phyloP scores from a whole-genome alignment of 176 grass and related monocot genomes.

The Poa pratensis region DNA sequence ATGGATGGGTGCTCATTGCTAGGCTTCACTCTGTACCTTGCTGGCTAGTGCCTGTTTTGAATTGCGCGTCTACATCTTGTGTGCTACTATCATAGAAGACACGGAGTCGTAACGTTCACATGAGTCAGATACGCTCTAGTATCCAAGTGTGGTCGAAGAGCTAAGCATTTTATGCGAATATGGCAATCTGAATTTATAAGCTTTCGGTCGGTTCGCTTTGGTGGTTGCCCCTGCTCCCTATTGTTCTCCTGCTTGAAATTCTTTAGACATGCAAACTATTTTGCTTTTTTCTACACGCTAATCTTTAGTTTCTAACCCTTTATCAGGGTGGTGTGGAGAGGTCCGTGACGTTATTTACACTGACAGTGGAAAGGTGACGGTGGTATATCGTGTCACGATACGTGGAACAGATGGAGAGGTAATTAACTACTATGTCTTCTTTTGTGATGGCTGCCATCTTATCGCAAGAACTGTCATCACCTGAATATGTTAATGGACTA shows the following conservation, averaged over 20 bases:
- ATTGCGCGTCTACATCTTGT: too few species aligned
- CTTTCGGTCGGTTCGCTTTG: too few species aligned
- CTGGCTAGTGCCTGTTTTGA: too few species aligned
- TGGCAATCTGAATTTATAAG: neutral
- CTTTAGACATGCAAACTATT: neutral
- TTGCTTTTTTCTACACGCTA: neutral
- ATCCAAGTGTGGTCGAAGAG: too few species aligned
- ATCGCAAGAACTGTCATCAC: too few species aligned
- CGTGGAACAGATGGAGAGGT: conserved; percentile 82
- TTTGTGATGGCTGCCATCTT: neutral
- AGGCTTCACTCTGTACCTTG: too few species aligned
- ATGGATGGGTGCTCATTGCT: too few species aligned
- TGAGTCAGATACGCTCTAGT: too few species aligned
- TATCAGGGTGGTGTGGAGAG: conserved; percentile 87
- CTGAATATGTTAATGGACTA: too few species aligned
- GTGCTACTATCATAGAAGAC: too few species aligned
- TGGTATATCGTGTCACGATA: conserved; percentile 82
- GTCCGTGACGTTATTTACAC: conserved; percentile 77
- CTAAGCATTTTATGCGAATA: neutral
- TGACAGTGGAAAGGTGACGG: conserved; percentile 59
- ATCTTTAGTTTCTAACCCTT: neutral
- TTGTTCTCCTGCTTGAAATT: neutral
- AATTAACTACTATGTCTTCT: conserved; percentile 10
- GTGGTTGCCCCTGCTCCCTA: neutral
- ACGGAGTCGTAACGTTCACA: too few species aligned